These are phyloP conservation scores for Chalciporus chontae DNA, from an alignment of 768 basidiomycete species.

Conservation along the genomic window DNA sequence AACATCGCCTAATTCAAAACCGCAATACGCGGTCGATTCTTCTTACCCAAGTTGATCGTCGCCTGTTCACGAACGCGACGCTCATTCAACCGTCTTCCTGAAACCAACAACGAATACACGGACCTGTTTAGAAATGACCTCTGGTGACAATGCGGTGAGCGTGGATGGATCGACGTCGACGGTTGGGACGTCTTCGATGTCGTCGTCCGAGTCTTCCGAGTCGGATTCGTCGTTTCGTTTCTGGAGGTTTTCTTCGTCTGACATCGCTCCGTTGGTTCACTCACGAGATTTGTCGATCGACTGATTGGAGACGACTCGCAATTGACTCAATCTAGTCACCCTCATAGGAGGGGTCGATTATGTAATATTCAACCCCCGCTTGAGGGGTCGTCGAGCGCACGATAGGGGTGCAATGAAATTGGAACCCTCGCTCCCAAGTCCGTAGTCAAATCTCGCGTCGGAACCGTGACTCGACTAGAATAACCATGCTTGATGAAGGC, in stretches of 20 bases:
- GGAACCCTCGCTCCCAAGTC: no score
- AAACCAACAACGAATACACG: conserved; percentile 18
- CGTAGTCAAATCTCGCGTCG: no score
- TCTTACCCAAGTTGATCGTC: conserved; percentile 85
- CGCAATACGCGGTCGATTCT: not conserved
- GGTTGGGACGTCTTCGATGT: conserved; percentile 51
- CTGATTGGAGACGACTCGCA: conserved; percentile 3
- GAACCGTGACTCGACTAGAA: no score
- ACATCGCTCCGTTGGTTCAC: conserved; percentile 41
- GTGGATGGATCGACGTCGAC: conserved; percentile 78
- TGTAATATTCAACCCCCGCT: conserved; percentile 5
- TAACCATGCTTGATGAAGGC: conserved; percentile 31
- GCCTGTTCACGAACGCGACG: conserved; percentile 49
- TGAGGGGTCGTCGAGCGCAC: no score
- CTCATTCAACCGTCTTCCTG: not conserved
- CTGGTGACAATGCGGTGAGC: conserved; percentile 83
- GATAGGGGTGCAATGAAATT: no score
- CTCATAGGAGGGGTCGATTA: conserved; percentile 9
- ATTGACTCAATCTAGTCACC: conserved; percentile 16
- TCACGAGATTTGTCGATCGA: conserved; percentile 4
- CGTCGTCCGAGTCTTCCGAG: conserved; percentile 63
- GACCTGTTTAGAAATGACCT: conserved; percentile 91
- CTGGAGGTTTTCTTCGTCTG: conserved; percentile 63
- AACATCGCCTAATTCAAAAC: conserved; percentile 4
- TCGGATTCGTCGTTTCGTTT: conserved; percentile 68